Evolutionary conservation across 306 rosid genomes (phyloP), one percentile per base, ranked within the genome.

Genomic region (Nissolia schottii): DNA sequence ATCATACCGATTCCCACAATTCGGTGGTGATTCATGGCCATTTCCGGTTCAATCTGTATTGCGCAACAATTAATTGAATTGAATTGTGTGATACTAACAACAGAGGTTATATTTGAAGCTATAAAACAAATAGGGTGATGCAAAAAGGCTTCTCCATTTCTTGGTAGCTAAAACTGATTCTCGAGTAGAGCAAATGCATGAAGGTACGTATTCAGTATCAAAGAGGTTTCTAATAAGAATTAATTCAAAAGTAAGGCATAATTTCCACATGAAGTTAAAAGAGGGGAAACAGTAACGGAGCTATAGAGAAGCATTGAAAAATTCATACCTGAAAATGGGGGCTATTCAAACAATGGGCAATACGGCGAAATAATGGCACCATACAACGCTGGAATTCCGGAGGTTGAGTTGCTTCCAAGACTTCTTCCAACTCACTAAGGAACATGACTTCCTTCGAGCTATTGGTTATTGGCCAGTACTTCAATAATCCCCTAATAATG

Each of bases 381-480:
- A 88, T 91, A 78, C 97, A 91, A 25, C 88, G 90, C 80, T 88
- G 96, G 77, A 91, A 91, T 32, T 91, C 97, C 1, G 95, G 86
- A 45, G 85, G 87, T 68, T 88, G 96, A 82, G 92, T 91, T 46
- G 90, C 87, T 82, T 88, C 97, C 53, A 91, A 68, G 63, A 91
- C 84, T 82, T 91, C 97, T 81, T 91, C 96, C 80, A 91, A 76
- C 76, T 91, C 97, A 75, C 89, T 58, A 13, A 91, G 78, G 82
- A 91, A 88, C 92, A 88, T 85, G 32, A 88, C 97, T 84, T 91
- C 97, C 83, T 91, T 91, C 2, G 89, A 70, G 73, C 96, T 91
- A 77, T 87, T 91, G 45, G 97, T 91, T 77, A 91, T 80, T 0
- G 97, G 97, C 97, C 97, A 91, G 84, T 88, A 91, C 89, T 91